phyloP scores from a whole-genome alignment of 2,329 filamentous ascomycete species.

The Chalara sp. region DNA sequence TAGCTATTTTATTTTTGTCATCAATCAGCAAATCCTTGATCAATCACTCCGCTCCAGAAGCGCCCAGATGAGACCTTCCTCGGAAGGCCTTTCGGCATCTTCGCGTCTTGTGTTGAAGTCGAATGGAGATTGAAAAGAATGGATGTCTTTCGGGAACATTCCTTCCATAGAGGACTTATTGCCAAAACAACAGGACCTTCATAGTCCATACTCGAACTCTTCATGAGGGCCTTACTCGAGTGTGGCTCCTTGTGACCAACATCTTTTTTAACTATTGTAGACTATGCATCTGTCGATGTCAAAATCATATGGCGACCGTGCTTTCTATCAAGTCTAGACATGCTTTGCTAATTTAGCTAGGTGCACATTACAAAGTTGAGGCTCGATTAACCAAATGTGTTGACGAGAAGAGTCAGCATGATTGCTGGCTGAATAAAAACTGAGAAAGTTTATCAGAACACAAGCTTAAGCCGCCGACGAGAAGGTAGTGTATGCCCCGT shows the following conservation, averaged over 20 bases:
- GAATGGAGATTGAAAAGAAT: constrained; percentile 34
- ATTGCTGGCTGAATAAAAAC: no score
- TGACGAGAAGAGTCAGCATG: no score
- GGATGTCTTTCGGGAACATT: constrained; percentile 25
- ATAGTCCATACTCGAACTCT: constrained; percentile 47
- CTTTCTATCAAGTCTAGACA: no score
- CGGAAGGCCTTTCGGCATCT: constrained; percentile 34
- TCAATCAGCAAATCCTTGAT: constrained; percentile 24
- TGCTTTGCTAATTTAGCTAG: no score
- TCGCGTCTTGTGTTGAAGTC: constrained; percentile 39
- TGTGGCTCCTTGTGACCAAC: constrained; percentile 48
- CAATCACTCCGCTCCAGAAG: constrained; percentile 38
- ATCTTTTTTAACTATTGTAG: constrained; percentile 16
- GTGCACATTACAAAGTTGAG: no score
- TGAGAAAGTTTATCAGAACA: no score
- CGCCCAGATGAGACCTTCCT: constrained; percentile 36
- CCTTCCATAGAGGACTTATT: constrained; percentile 32
- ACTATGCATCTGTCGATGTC: neutral
- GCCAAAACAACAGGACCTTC: constrained; percentile 44
- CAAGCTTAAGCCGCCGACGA: no score
- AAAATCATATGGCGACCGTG: no score
- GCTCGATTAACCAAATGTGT: no score
- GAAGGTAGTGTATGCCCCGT: no score
- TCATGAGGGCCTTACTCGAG: constrained; percentile 34
- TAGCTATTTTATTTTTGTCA: neutral